These are phyloP conservation scores for Dillenia turbinata DNA, from an alignment of 164 flowering plant genomes.

Conservation along the genomic window DNA sequence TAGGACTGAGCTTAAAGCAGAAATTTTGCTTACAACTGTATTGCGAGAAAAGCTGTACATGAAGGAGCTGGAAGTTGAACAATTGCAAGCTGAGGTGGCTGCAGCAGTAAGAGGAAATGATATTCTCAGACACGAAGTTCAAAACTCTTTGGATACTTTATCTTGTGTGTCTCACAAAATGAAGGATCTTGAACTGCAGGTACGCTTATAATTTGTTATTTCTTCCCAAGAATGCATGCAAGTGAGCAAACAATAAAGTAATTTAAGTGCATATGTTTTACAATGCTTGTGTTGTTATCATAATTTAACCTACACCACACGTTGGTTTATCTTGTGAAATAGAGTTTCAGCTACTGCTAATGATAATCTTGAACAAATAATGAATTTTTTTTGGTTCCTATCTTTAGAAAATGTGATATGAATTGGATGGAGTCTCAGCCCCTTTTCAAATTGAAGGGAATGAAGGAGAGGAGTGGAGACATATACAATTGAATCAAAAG, in stretches of 20 bases:
- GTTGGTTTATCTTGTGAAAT: not conserved
- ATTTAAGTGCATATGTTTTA: not conserved
- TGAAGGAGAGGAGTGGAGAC: too few species aligned
- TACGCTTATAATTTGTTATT: slow-evolving; percentile 16
- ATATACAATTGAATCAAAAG: too few species aligned
- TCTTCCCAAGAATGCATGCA: not conserved
- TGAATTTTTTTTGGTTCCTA: too few species aligned
- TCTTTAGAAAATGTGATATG: too few species aligned
- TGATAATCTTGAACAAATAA: too few species aligned
- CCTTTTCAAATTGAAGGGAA: too few species aligned
- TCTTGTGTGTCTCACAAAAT: slow-evolving; percentile 63
- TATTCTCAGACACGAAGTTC: slow-evolving; percentile 67
- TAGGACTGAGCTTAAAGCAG: slow-evolving; percentile 63
- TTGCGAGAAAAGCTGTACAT: slow-evolving; percentile 72
- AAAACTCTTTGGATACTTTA: slow-evolving; percentile 59
- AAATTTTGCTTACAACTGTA: slow-evolving; percentile 64
- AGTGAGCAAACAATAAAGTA: not conserved
- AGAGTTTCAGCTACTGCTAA: too few species aligned
- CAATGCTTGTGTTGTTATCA: too few species aligned
- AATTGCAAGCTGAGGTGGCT: slow-evolving; percentile 83
- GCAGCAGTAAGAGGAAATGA: slow-evolving; percentile 75
- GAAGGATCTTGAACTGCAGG: slow-evolving; percentile 93
- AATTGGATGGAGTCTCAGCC: too few species aligned
- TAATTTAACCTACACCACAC: not conserved
- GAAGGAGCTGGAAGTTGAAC: slow-evolving; percentile 78